phyloP scores from a whole-genome alignment of 805 yeast genomes.

The Pichia occidentalis region DNA sequence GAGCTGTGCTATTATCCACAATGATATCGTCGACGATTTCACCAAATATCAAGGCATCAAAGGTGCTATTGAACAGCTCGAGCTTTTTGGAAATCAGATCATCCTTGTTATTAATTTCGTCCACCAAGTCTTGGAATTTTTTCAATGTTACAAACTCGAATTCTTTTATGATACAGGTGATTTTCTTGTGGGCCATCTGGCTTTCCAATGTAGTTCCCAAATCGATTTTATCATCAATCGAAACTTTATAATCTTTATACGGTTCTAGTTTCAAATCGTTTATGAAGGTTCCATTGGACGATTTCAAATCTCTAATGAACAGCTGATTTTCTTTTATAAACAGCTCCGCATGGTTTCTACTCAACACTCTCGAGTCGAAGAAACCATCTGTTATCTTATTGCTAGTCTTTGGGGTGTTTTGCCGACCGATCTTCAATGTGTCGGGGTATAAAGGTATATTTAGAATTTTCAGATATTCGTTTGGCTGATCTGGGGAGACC shows the following conservation, averaged over 20 bases:
- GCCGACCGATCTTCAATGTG: slow-evolving; percentile 82
- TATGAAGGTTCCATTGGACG: slow-evolving; percentile 91
- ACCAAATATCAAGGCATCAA: slow-evolving; percentile 33
- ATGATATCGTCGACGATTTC: slow-evolving; percentile 28
- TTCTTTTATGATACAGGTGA: slow-evolving; percentile 75
- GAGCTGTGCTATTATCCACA: slow-evolving; percentile 16
- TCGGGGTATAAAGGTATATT: slow-evolving; percentile 79
- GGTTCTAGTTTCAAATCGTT: slow-evolving; percentile 64
- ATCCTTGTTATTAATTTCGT: slow-evolving; percentile 23
- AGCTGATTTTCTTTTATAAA: slow-evolving; percentile 59
- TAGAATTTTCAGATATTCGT: slow-evolving; percentile 58
- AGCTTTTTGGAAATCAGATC: slow-evolving; percentile 23
- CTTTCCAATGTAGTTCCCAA: slow-evolving; percentile 84
- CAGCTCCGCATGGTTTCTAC: slow-evolving; percentile 90
- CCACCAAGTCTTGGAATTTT: slow-evolving; percentile 23
- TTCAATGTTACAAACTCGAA: slow-evolving; percentile 49
- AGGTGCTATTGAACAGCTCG: slow-evolving; percentile 29
- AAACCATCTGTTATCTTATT: slow-evolving; percentile 76
- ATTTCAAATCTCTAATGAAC: slow-evolving; percentile 77
- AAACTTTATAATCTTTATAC: slow-evolving; percentile 58
- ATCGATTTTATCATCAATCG: slow-evolving; percentile 82
- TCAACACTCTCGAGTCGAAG: slow-evolving; percentile 88
- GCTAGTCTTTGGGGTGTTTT: slow-evolving; percentile 57
- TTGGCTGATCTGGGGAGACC: slow-evolving; percentile 68
- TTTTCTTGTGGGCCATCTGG: slow-evolving; percentile 71